Evolutionary conservation across 2,329 filamentous ascomycete genomes (phyloP), one percentile per base, ranked within the genome.

Genomic region (Colletotrichum eremochloae): DNA sequence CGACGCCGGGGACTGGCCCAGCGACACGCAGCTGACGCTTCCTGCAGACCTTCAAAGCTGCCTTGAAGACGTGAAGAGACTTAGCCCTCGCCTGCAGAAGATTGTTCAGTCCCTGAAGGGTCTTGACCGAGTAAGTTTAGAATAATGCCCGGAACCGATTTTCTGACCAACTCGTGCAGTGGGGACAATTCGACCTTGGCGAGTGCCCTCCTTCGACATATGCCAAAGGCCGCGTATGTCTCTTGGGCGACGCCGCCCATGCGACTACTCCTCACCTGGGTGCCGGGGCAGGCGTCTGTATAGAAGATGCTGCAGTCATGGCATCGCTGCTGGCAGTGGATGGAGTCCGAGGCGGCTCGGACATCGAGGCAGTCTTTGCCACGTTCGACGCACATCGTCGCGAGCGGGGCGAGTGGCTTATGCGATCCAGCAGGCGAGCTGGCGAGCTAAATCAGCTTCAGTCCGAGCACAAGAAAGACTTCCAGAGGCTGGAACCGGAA

Each of bases 181-280:
- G 80, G 78, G 85, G 82, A 1, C 81, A 86, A 42, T 87, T 86
- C 74, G 85, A 86, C 58, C 78, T 86, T 0, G 82, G 81, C 42
- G 80, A 85, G n/a, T 75, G 84, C 53, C 84, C 83, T 0, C 78
- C 86, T 1, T 81, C 82, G 1, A 76, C 77, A 14, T 88, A 84
- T 55, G 82, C 81, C 75, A 81, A 81, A 33, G 82, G 82, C 9
- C 80, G 84, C 0, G 75, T 87, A 33, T 85, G 83, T 48, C 82
- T 92, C 2, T 78, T 89, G 0, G 90, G 90, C 18, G 90, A 92
- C 76, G 89, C 90, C 0, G 90, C 90, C 0, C 90, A 92, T 76
- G 89, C 89, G 0, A 87, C 87, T 50, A 88, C 89, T 0, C 90
- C 90, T 0, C 87, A 89, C 50, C 87, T 90, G 53, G 90, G 89